Evolutionary conservation across 2,329 filamentous ascomycete species (phyloP), one percentile per base, ranked within the genome.

Genomic region (Beauveria sp.): DNA sequence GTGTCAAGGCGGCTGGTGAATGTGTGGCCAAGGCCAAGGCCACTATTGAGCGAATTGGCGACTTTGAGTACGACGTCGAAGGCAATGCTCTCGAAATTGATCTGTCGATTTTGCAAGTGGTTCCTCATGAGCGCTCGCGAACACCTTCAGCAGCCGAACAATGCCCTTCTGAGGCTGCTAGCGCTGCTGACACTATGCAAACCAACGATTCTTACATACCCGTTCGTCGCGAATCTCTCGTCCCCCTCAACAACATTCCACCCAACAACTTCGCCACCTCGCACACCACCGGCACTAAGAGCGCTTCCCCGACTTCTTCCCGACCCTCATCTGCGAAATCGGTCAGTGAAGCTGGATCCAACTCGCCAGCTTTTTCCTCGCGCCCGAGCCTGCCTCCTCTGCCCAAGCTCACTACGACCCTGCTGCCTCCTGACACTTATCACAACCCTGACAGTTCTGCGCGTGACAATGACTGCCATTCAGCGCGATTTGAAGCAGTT

Each of bases 1-100:
- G 93, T 70, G 93, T 99, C 28, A 88, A 91, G 67, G 89, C 91
- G 24, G 92, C 93, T 50, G 93, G 93, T 46, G 92, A 96, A 67
- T 97, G 93, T 73, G 89, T 96, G 22, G 87, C 89, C 7, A 93
- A 93, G 75, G 89, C 93, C 12, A 91, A 91, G 68, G 82, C 85
- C 71, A 86, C 96, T 50, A 88, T 99, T 62, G 92, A 96, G 74
- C 84, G 89, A 63, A 91, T 95, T 65, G 92, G 93, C 22, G 93
- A 96, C 72, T 96, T 96, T 66, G 92, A 96, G 72, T 86, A 93
- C 66, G 91, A 96, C 71, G 80, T 90, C 60, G 85, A 89, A 66
- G 76, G 75, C 20, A 73, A 70, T 65, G 74, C 79, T 34, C 74
- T 89, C 28, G 82, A 80, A 8, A 79, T 87, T 57, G 82, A 86